Evolutionary conservation across 768 basidiomycete genomes (phyloP), one percentile per base, ranked within the genome.

Genomic region (Tylopilus felleus): DNA sequence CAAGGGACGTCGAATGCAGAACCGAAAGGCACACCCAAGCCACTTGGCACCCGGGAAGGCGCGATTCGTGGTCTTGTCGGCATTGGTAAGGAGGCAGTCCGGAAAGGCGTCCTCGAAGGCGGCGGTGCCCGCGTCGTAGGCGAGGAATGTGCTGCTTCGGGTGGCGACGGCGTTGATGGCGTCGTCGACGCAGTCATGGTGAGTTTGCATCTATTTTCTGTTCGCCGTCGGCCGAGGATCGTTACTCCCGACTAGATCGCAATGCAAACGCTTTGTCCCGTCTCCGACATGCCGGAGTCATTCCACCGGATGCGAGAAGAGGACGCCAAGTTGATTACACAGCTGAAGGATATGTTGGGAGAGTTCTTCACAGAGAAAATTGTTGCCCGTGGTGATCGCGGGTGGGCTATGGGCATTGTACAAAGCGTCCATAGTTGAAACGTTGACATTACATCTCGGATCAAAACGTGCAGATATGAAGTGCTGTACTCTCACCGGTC

Each of bases 11-110:
- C 63, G 0, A 82, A 80, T 4, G 74, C 82, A 8, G 84, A 79
- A 12, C 44, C 58, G 5, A 58, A 49, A 35, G 67, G 60, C 5
- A 52, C 58, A n/a, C 60, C 67, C n/a, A 89, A 89, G 68, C 83
- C 83, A 55, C 78, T 82, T 19, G 93, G 92, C 7, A 90, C 91
- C 8, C 79, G 93, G 51, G 90, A 95, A 70, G 93, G 96, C 40
- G 91, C 95, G 0, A 84, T 98, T 33, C 83, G 93, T 2, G 93
- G 93, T 17, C 77, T 97, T 28, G 79, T 90, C 22, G 88, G 87
- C 16, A 85, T 95, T 3, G 92, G 92, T 0, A 86, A 90, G 61
- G 90, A 92, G 57, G 91, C 91, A 10, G 82, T 93, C 8, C 73
- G 88, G 36, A 89, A 92, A 67, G 91, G 91, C 1, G 73, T 93